Base-by-base conservation (phyloP, 108 stramenopile species). In the Nannochloropsis salina region DNA sequence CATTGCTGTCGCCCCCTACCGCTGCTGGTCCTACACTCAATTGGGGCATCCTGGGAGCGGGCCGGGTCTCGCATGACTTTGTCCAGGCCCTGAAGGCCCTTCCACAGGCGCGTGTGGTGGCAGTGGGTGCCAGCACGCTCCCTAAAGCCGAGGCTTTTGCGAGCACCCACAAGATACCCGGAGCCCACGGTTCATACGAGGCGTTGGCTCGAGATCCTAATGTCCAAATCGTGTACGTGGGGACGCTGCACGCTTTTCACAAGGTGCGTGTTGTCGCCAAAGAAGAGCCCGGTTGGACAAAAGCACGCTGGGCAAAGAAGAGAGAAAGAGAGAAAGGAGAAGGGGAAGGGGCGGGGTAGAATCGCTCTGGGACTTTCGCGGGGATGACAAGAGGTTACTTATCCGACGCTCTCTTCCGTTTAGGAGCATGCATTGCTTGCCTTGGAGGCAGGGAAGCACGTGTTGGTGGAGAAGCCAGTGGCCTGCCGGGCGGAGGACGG, bases 41-140 rank as follows among this genome's bases (percentile, higher is more conserved):
- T 42, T 92, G 91, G 91, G 91, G 91, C n/a, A 90, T 92, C 9
- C 51, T 91, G 45, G 91, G 89, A n/a, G 86, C 90, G 20, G 90
- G 91, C 2, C 90, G 91, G 44, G 91, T 92, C 12, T 91, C 90
- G 9, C 90, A 91, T 42, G 91, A 92, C 83, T 92, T 91, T 43
- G 85, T 89, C n/a, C 90, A 91, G 86, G 21, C 83, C 8, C 20
- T 41, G 12, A 51, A 31, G 40, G 44, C 47, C 20, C 41, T 31
- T 31, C 0, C 21, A 12, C 47, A 61, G 21, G 22, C 61, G n/a
- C 2, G 12, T 6, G 18, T 41, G 41, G 41, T 15, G 0, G 79
- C 5, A 1, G 51, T 44, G 9, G 8, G 31, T 80, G 42, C 43
- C 4, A 41, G 43, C 11, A 9, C 74, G 15, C n/a, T 42, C 11